A percentile compares a stretch with the other conserved stretches of the same genome.
Evolutionary conservation across 352 stramenopile genomes (phyloP).

Genomic region (Globisporangium carolinianum): DNA sequence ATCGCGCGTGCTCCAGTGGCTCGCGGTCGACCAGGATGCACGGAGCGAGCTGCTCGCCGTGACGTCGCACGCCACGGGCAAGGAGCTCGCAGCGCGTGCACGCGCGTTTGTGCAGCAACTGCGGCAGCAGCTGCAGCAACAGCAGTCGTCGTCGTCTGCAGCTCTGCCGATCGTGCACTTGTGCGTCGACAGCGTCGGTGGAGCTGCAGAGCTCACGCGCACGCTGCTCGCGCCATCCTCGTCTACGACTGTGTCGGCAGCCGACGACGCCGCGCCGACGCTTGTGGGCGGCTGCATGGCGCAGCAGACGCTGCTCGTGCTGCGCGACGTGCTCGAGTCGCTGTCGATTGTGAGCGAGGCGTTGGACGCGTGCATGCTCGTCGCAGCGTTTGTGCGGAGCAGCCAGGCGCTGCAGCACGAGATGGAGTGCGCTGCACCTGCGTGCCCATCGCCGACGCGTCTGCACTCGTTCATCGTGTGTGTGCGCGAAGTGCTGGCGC

Average conservation of each 20-base stretch:
- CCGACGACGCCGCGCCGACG: not conserved
- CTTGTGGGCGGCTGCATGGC: conserved; percentile 23
- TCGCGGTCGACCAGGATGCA: conserved; percentile 25
- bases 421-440: conserved; percentile 3
- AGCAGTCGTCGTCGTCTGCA: no score
- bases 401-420: no score
- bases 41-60: conserved; percentile 16
- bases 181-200: conserved; percentile 23
- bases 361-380: conserved; percentile 17
- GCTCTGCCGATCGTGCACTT: conserved; percentile 17
- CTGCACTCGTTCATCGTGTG: conserved; percentile 18
- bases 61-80: not conserved
- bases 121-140: not conserved
- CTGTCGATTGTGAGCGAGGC: conserved; percentile 12
- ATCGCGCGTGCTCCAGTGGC: conserved; percentile 14
- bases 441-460: conserved; percentile 1
- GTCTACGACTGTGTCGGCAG: no score
- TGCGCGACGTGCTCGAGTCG: conserved; percentile 15
- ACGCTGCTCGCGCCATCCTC: conserved; percentile 2
- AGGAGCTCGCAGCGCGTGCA: conserved; percentile 12
- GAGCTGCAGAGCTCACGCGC: not conserved
- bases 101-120: conserved; percentile 5
- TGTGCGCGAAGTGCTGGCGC: conserved; percentile 12
- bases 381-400: conserved; percentile 8
- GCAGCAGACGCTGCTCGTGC: conserved; percentile 21